phyloP scores from a whole-genome alignment of 2,329 filamentous ascomycete species.

The Ascochyta pisi region DNA sequence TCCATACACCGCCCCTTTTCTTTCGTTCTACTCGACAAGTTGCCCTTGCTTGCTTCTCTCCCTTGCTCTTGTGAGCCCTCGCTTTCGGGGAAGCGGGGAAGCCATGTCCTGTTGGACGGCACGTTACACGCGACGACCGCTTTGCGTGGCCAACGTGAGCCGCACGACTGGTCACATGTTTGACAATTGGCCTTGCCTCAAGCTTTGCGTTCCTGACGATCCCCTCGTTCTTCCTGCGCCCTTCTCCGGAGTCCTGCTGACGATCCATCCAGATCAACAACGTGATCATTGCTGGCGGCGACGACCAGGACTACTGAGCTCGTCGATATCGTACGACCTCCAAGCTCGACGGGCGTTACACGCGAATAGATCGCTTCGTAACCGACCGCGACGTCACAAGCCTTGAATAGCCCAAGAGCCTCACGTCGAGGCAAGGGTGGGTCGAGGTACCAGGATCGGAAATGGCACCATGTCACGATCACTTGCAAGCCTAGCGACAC shows the following conservation, averaged over 20 bases:
- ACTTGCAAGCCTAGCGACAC: slow-evolving; percentile 19
- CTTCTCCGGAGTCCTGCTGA: slow-evolving; percentile 22
- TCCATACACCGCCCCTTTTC: slow-evolving; percentile 26
- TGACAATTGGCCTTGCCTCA: neutral
- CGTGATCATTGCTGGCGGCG: slow-evolving; percentile 87
- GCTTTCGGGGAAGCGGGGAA: slow-evolving; percentile 32
- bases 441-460: neutral
- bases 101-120: slow-evolving; percentile 14
- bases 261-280: slow-evolving; percentile 71
- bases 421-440: slow-evolving; percentile 6
- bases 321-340: neutral
- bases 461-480: slow-evolving; percentile 16
- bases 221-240: slow-evolving; percentile 2
- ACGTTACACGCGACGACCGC: slow-evolving; percentile 30
- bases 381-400: slow-evolving; percentile 1
- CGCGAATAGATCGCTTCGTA: neutral
- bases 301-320: slow-evolving; percentile 82
- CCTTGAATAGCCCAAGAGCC: neutral
- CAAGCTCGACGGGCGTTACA: slow-evolving; percentile 1
- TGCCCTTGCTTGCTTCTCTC: slow-evolving; percentile 9
- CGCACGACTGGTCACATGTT: slow-evolving; percentile 11
- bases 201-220: slow-evolving; percentile 1
- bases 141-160: slow-evolving; percentile 19
- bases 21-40: slow-evolving; percentile 18
- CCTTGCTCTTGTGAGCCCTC: slow-evolving; percentile 20